phyloP scores from a whole-genome alignment of 2,329 filamentous ascomycete species.

The Fusarium chlamydosporum region DNA sequence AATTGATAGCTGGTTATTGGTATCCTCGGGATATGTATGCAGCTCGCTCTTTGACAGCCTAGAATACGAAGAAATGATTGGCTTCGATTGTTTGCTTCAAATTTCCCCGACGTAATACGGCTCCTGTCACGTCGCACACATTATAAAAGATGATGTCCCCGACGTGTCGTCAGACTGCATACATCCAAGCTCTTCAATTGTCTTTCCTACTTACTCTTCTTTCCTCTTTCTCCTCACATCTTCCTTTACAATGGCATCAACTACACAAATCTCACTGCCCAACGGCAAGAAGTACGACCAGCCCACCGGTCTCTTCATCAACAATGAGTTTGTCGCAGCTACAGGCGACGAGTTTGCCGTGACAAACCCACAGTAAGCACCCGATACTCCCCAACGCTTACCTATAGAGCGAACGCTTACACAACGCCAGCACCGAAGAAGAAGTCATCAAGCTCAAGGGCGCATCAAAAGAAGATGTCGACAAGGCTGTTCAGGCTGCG shows the following conservation, averaged over 20 bases:
- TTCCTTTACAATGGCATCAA: slow-evolving; percentile 30
- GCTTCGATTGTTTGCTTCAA: background rate
- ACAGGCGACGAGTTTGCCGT: slow-evolving; percentile 45
- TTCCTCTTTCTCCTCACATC: background rate
- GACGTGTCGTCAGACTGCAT: background rate
- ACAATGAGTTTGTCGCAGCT: slow-evolving; percentile 48
- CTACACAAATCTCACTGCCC: slow-evolving; percentile 43
- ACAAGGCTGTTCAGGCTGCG: slow-evolving; percentile 43
- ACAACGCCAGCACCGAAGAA: slow-evolving; percentile 36
- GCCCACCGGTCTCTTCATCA: slow-evolving; percentile 51
- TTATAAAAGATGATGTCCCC: slow-evolving; percentile 31
- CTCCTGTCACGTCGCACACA: background rate
- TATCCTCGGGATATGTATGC: background rate
- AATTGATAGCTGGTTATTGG: slow-evolving; percentile 7
- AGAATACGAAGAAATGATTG: background rate
- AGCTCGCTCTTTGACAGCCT: background rate
- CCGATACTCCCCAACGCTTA: fast-evolving
- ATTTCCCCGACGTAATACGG: background rate
- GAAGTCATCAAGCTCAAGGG: slow-evolving; percentile 43
- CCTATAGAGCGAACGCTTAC: background rate
- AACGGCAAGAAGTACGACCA: slow-evolving; percentile 58
- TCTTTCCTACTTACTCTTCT: background rate
- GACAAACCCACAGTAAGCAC: slow-evolving; percentile 40
- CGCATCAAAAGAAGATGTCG: slow-evolving; percentile 43
- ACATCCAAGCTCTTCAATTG: background rate